phyloP scores from a whole-genome alignment of 106 monocot species.

The Acorus calamus region DNA sequence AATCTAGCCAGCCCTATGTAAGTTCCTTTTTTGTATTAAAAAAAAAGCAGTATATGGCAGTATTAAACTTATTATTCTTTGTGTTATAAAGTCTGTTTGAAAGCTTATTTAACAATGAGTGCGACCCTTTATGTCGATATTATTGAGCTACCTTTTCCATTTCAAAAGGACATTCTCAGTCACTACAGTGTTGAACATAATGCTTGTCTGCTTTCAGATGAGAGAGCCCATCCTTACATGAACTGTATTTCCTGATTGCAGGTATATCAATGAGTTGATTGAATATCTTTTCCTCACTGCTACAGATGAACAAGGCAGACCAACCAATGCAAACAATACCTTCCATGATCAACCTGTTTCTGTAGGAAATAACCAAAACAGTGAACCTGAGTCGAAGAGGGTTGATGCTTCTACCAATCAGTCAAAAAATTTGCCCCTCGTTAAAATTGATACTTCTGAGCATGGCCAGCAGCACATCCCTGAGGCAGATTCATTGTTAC shows the following conservation, averaged over 20 bases:
- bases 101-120: too few relatives aligned
- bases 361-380: not conserved
- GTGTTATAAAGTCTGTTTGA: too few relatives aligned
- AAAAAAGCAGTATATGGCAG: too few relatives aligned
- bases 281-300: constrained; percentile 53
- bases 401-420: constrained; percentile 15
- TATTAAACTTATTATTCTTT: too few relatives aligned
- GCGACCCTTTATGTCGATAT: too few relatives aligned
- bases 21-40: constrained; percentile 9
- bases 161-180: not conserved
- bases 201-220: not conserved
- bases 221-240: not conserved
- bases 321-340: constrained; percentile 9
- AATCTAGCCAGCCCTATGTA: constrained; percentile 83
- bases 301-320: constrained; percentile 20
- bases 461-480: constrained; percentile 11
- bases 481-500: constrained; percentile 12
- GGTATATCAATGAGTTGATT: constrained; percentile 91
- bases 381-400: constrained; percentile 13
- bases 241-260: constrained; percentile 18
- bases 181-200: not conserved
- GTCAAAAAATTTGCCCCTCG: constrained; percentile 15
- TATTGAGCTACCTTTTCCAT: not conserved
- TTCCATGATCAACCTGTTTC: constrained; percentile 9
- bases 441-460: constrained; percentile 12